Base-by-base conservation (phyloP, 495 filamentous ascomycete genomes). In the Hypomontagnella submonticulosa region DNA sequence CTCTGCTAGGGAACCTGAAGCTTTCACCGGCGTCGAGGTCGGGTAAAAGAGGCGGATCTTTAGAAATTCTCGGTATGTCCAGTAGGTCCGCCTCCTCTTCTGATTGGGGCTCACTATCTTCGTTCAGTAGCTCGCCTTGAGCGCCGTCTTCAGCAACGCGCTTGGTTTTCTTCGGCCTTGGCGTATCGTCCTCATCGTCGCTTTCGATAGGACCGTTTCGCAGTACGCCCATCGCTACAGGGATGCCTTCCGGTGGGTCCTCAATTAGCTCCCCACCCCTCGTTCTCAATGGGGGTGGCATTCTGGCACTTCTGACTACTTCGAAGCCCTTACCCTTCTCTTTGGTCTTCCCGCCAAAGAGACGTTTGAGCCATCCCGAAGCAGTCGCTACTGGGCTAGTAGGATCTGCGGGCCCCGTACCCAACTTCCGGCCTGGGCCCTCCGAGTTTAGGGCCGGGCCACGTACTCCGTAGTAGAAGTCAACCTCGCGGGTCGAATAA, bases 281-380 rank as follows among this genome's bases (percentile, higher is more conserved):
- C 4, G 77, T 72, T 30, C 74, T 77, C 89, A 92, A 75, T 66
- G 84, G 73, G 62, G 87, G 75, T 67, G 82, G 80, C 85, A 89
- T 85, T 66, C 92, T 84, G 38, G 91, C 83, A 70, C 92, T 96
- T 71, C 95, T 82, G 10, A 98, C 95, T 12, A 99, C 95, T 73
- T 97, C 95, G 57, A 99, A 99, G 0, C 95, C 95, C 75, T 97
- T 97, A 27, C 89, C 90, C 69, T 87, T 95, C 41, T 95, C 92
- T 67, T 95, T 97, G 2, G 85, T 90, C 74, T 95, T 92, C 6
- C 89, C 91, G 27, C 87, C 87, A 57, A 97, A 85, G 32, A 96
- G 76, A 34, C 83, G 83, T 66, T 90, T 88, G 75, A 99, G 84
- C 90, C 93, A 99, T 0, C 92, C 92, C 2, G 91, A 88, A 1